Evolutionary conservation across 73 alveolate genomes (phyloP).

Genomic region (Paramecium primaurelia): DNA sequence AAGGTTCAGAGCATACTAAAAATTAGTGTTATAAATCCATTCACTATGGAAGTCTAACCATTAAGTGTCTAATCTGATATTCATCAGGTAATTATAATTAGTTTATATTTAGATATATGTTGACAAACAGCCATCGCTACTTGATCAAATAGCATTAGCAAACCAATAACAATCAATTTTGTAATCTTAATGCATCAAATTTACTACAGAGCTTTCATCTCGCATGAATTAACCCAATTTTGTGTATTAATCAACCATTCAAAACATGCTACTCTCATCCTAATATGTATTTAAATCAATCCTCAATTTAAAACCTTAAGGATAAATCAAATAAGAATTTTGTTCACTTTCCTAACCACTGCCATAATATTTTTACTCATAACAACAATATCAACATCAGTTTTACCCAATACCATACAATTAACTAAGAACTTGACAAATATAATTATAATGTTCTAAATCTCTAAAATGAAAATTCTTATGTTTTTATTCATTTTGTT

Average conservation of each 20-base stretch:
- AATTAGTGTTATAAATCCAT: not conserved
- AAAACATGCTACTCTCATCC: not conserved
- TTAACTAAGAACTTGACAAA: not conserved
- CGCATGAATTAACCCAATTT: not conserved
- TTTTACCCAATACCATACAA: not conserved
- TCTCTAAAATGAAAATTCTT: not conserved
- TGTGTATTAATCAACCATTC: not conserved
- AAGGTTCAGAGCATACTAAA: not conserved
- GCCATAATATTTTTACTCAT: not conserved
- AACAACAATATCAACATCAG: not conserved
- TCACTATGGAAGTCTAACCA: not conserved
- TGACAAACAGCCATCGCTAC: conserved; percentile 21
- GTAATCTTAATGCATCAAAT: not conserved
- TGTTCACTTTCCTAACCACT: not conserved
- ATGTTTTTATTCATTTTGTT: not conserved
- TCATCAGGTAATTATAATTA: not conserved
- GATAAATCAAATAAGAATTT: not conserved
- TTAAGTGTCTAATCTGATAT: not conserved
- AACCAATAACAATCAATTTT: not conserved
- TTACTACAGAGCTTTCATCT: not conserved
- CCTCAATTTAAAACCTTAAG: not conserved
- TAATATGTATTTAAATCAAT: not conserved
- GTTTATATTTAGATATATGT: not conserved
- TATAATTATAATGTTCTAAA: not conserved
- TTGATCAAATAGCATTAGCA: not conserved